Conservation (phyloP, 306 rosid genomes). For the Chamaecrista fasciculata region DNA sequence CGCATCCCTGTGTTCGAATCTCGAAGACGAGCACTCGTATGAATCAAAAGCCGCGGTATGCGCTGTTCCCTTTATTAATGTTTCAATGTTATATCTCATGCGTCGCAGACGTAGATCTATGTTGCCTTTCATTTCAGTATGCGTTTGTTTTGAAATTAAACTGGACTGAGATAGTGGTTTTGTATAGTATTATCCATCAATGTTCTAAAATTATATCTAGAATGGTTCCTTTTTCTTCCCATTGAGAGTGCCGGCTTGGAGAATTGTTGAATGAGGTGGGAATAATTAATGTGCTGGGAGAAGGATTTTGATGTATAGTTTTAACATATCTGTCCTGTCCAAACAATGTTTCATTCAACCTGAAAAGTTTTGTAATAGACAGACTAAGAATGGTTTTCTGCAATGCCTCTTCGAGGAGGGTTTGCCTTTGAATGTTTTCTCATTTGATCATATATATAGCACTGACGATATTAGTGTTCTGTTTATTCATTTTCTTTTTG, state of each 20-base stretch:
- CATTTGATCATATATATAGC: background rate
- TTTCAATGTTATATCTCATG: slow-evolving; percentile 3
- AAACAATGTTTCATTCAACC: background rate
- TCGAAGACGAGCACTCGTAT: slow-evolving; percentile 88
- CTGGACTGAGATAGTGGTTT: background rate
- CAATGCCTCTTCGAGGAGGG: background rate
- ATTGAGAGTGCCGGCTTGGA: background rate
- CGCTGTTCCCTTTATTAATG: background rate
- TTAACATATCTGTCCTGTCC: background rate
- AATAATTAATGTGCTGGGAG: background rate
- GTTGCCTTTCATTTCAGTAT: background rate
- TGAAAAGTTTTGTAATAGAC: background rate
- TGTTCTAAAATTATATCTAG: background rate
- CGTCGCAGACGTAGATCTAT: slow-evolving; percentile 23
- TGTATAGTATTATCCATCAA: background rate
- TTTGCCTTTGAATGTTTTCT: too few species aligned
- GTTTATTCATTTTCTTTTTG: background rate
- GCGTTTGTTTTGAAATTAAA: slow-evolving; percentile 11
- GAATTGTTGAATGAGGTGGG: background rate
- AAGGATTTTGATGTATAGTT: background rate
- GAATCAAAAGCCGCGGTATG: slow-evolving; percentile 84
- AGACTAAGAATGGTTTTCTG: background rate
- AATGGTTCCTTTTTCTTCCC: slow-evolving; percentile 2
- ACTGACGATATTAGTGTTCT: background rate
- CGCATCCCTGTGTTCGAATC: slow-evolving; percentile 82